phyloP scores from a whole-genome alignment of 2,329 filamentous ascomycete genomes.

The Verticillium isaacii region DNA sequence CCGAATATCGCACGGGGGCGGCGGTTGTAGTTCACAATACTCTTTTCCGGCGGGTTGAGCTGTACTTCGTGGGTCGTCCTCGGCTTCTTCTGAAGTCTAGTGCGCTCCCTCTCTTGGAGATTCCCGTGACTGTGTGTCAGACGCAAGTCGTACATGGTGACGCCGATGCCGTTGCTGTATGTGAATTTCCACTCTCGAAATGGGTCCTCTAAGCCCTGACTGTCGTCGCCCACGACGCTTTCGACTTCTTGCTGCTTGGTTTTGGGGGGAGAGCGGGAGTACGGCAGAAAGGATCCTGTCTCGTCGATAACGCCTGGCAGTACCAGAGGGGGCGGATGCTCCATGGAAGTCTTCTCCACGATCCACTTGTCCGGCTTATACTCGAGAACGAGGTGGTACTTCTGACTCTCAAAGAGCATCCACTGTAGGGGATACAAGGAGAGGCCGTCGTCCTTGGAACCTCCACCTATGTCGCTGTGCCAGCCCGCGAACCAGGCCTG shows the following conservation, averaged over 20 bases:
- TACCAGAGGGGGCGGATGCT: slow-evolving; percentile 12
- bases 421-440: slow-evolving; percentile 36
- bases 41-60: slow-evolving; percentile 1
- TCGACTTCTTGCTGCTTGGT: neutral
- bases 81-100: slow-evolving; percentile 1
- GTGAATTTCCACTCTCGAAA: slow-evolving; percentile 2
- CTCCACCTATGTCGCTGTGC: slow-evolving; percentile 31
- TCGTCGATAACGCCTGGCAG: neutral
- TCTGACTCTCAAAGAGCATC: slow-evolving; percentile 30
- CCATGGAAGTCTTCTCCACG: neutral
- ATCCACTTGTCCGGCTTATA: neutral
- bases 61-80: slow-evolving; percentile 1
- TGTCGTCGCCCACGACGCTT: neutral
- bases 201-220: neutral
- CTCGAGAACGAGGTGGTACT: slow-evolving; percentile 22
- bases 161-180: neutral
- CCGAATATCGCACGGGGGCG: neutral
- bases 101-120: neutral
- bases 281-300: neutral
- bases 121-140: slow-evolving; percentile 2
- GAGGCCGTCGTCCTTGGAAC: slow-evolving; percentile 27
- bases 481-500: slow-evolving; percentile 35
- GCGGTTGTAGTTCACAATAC: neutral
- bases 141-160: slow-evolving; percentile 8
- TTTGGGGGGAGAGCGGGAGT: neutral